These are phyloP conservation scores for Dendrocalamus sinicus DNA, from an alignment of 176 grass and related monocot genomes.

Conservation along the genomic window DNA sequence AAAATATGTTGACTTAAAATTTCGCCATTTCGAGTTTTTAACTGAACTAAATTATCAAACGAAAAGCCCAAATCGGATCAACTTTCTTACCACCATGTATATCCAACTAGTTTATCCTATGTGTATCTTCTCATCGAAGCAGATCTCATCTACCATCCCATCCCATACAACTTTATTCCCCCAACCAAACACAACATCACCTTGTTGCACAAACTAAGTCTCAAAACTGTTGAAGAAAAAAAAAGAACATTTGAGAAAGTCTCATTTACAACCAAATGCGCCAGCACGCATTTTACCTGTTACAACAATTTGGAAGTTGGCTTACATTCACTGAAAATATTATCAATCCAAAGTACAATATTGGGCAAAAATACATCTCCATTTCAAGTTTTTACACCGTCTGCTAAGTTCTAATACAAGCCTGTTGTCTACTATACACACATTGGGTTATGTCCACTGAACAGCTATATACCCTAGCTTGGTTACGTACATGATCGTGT, in stretches of 20 bases:
- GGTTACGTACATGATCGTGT: not conserved
- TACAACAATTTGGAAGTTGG: not conserved
- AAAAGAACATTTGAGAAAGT: not conserved
- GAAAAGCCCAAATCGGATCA: not conserved
- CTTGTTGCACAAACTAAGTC: too few relatives aligned
- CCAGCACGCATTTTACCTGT: not conserved
- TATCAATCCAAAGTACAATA: not conserved
- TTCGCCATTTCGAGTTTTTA: not conserved
- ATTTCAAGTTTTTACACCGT: not conserved
- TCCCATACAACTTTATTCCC: too few relatives aligned
- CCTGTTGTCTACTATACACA: slow-evolving; percentile 25
- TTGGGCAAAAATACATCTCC: not conserved
- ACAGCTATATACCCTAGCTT: slow-evolving; percentile 27
- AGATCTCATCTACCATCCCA: too few relatives aligned
- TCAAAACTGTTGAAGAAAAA: not conserved
- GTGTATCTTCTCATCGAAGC: too few relatives aligned
- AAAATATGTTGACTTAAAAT: too few relatives aligned
- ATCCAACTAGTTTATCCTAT: too few relatives aligned
- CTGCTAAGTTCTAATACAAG: not conserved
- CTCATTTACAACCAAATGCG: not conserved
- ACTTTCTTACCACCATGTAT: not conserved
- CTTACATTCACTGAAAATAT: not conserved
- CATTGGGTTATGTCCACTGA: not conserved
- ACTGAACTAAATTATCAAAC: not conserved
- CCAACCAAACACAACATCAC: too few relatives aligned